Evolutionary conservation across 176 grass and related monocot genomes (phyloP), one percentile per base, ranked within the genome.

Genomic region (Oryza punctata): DNA sequence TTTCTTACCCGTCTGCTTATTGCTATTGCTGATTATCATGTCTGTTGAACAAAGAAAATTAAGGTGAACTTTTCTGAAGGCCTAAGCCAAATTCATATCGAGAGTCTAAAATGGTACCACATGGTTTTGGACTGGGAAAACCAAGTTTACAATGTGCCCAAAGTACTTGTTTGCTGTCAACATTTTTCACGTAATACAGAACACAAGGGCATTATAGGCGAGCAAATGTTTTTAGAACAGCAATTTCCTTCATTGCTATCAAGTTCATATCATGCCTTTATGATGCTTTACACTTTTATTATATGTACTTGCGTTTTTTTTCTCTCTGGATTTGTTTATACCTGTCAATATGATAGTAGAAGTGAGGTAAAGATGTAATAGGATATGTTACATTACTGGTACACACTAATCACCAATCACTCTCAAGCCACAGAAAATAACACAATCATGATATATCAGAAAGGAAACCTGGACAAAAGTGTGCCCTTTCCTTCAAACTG

Each of bases 381-480:
- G 49, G 49, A 19, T 21, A 21, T 60, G 54, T 21, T 61, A 10
- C 2, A 11, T 61, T 61, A 44, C 7, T 72, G 25, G 14, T 74
- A 49, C 27, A 6, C 23, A 23, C 37, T 26, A 19, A 19, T 45
- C 35, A 72, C 46, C 52, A 71, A 28, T 78, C 49, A 49, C 21
- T 67, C 32, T 45, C 67, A 15, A 12, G 25, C 35, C 67, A 41
- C n/a, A 69, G 47, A 79, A 28, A 79, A 57, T 75, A 75, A 45
- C 76, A 79, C 82, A 88, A 79, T 72, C 69, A 84, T 45, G 63
- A 66, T 84, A n/a, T 79, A 80, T 68, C 63, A 63, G 63, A 69
- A 88, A 84, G 32, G 14, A 21, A 83, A 68, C 26, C 61, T 74
- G 46, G 68, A 79, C 59, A 75, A 79, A 78, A 61, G 70, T 35